These are phyloP conservation scores for Rhodotorula diobovata DNA, from an alignment of 768 basidiomycete species.

Conservation along the genomic window DNA sequence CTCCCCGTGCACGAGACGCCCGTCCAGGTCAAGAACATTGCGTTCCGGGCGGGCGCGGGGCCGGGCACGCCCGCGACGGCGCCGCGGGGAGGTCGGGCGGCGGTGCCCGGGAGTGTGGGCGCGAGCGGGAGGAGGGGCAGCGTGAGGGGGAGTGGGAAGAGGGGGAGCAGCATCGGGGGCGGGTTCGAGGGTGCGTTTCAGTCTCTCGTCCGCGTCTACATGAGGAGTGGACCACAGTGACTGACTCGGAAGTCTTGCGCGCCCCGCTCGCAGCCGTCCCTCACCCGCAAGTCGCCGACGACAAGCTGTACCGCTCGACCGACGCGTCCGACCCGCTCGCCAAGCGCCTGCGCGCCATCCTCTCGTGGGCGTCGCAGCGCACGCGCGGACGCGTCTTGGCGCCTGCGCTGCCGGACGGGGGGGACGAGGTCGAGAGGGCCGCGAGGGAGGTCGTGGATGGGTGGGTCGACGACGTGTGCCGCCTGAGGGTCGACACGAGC, in stretches of 20 bases:
- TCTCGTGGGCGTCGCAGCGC: slow-evolving; percentile 36
- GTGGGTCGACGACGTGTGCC: slow-evolving; percentile 27
- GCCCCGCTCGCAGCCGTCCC: slow-evolving; percentile 11
- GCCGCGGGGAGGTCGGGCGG: background rate
- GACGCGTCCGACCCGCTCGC: slow-evolving; percentile 27
- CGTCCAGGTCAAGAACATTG: slow-evolving; percentile 29
- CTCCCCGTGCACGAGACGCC: slow-evolving; percentile 25
- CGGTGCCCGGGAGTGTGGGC: background rate
- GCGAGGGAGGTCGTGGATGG: slow-evolving; percentile 26
- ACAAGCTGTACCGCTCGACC: slow-evolving; percentile 37
- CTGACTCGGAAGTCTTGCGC: no score
- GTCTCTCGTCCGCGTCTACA: background rate
- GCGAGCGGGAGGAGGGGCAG: slow-evolving; percentile 16
- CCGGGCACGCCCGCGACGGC: slow-evolving; percentile 20
- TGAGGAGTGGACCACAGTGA: background rate
- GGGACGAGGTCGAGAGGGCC: background rate
- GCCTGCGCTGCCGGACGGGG: no score
- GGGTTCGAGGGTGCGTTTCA: slow-evolving; percentile 19
- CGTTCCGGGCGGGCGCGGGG: slow-evolving; percentile 12
- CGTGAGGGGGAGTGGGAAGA: slow-evolving; percentile 15
- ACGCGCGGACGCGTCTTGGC: slow-evolving; percentile 8
- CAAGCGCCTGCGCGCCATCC: slow-evolving; percentile 16
- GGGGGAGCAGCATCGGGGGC: slow-evolving; percentile 32
- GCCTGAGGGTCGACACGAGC: slow-evolving; percentile 21
- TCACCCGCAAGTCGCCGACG: slow-evolving; percentile 28